These are phyloP conservation scores for Candida qinlingensis DNA, from an alignment of 805 yeast species.

Conservation along the genomic window DNA sequence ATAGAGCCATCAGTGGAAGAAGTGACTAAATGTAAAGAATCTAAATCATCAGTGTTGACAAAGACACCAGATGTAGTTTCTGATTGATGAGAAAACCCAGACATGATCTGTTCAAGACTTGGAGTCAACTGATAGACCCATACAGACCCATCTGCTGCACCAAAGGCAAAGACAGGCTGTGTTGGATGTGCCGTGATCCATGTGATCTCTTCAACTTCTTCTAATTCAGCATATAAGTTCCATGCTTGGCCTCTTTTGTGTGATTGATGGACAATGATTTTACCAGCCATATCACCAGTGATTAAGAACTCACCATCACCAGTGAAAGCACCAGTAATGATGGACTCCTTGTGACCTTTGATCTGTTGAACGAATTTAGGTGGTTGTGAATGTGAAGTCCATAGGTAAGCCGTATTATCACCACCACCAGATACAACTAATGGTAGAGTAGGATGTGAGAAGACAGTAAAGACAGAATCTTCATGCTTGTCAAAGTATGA, in stretches of 20 bases:
- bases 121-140: conserved; percentile 81
- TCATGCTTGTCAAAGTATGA: conserved; percentile 84
- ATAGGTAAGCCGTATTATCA: conserved; percentile 80
- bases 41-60: conserved; percentile 52
- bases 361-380: conserved; percentile 75
- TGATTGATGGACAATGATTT: conserved; percentile 66
- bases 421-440: conserved; percentile 93
- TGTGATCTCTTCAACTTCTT: conserved; percentile 85
- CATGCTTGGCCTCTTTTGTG: conserved; percentile 78
- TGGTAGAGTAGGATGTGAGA: conserved; percentile 80
- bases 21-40: conserved; percentile 61
- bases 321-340: conserved; percentile 79
- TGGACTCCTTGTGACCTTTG: conserved; percentile 82
- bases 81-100: conserved; percentile 73
- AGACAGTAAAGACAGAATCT: conserved; percentile 82
- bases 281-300: conserved; percentile 95
- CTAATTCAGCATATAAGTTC: conserved; percentile 62
- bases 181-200: conserved; percentile 81
- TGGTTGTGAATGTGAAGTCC: conserved; percentile 89
- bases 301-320: conserved; percentile 73
- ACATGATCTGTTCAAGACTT: conserved; percentile 62
- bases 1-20: conserved; percentile 82
- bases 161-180: conserved; percentile 81
- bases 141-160: conserved; percentile 88
- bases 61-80: conserved; percentile 82